phyloP scores from a whole-genome alignment of 768 basidiomycete species.

The Tephrocybe rancida region DNA sequence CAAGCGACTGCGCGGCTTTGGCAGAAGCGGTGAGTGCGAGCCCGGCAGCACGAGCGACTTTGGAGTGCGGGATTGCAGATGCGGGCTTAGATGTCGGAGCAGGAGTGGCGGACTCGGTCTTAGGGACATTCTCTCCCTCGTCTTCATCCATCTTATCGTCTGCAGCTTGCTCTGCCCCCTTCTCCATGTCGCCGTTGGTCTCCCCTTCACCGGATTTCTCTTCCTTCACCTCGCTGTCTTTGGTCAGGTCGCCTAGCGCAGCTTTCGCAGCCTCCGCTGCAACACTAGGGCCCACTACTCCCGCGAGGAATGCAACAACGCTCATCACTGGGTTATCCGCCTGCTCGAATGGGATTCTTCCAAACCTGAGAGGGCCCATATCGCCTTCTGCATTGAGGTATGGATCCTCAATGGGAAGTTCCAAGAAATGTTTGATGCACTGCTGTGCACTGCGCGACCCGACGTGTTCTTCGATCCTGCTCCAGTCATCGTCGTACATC shows the following conservation, averaged over 20 bases:
- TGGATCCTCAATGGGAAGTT: slow-evolving; percentile 94
- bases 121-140: slow-evolving; percentile 24
- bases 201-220: slow-evolving; percentile 28
- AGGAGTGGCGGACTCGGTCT: slow-evolving; percentile 25
- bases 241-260: slow-evolving; percentile 78
- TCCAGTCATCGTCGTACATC: slow-evolving; percentile 99
- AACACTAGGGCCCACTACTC: slow-evolving; percentile 86
- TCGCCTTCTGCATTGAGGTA: slow-evolving; percentile 81
- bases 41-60: slow-evolving; percentile 79
- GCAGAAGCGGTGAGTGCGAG: slow-evolving; percentile 90
- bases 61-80: slow-evolving; percentile 63
- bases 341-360: slow-evolving; percentile 87
- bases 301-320: slow-evolving; percentile 95
- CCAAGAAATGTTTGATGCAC: slow-evolving; percentile 94
- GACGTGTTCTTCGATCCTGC: slow-evolving; percentile 89
- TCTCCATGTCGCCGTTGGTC: slow-evolving; percentile 14
- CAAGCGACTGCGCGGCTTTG: slow-evolving; percentile 79
- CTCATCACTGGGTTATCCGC: slow-evolving; percentile 99
- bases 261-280: slow-evolving; percentile 94
- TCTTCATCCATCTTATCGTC: slow-evolving; percentile 56
- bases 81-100: slow-evolving; percentile 40
- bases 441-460: slow-evolving; percentile 90
- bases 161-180: slow-evolving; percentile 29
- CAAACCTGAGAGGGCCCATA: slow-evolving; percentile 74
- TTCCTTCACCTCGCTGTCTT: slow-evolving; percentile 34